phyloP scores from a whole-genome alignment of 179 eudicot species.

The Amaranthus tricolor region DNA sequence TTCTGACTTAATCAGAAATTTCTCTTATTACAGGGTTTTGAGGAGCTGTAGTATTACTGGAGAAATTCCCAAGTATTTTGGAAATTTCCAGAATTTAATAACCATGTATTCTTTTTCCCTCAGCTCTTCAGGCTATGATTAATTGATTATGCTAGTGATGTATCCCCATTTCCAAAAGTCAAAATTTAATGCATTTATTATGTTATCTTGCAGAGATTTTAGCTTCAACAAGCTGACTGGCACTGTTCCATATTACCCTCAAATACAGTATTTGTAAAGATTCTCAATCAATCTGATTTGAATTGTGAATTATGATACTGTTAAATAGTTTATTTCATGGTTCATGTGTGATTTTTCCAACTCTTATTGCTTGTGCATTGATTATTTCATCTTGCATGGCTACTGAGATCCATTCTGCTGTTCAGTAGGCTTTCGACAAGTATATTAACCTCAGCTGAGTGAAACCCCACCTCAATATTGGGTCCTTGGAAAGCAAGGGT shows the following conservation, averaged over 20 bases:
- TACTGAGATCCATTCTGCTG: neutral
- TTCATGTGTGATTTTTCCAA: neutral
- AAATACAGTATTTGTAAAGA: neutral
- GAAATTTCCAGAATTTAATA: constrained; percentile 2
- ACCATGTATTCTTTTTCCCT: constrained; percentile 22
- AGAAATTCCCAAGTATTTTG: constrained; percentile 23
- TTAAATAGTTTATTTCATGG: neutral
- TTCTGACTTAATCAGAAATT: neutral
- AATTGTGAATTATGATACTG: neutral
- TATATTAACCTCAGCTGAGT: too few relatives aligned
- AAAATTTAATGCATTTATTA: neutral
- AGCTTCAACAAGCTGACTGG: constrained; percentile 42
- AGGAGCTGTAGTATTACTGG: constrained; percentile 46
- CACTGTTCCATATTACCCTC: neutral
- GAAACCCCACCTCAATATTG: too few relatives aligned
- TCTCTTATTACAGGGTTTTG: constrained; percentile 31
- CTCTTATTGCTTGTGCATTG: neutral
- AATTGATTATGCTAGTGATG: neutral
- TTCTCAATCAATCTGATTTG: neutral
- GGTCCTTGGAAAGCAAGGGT: too few relatives aligned
- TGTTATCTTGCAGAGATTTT: constrained; percentile 34
- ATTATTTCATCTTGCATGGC: neutral
- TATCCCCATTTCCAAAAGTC: too few relatives aligned
- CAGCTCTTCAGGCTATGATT: neutral
- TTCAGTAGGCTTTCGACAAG: too few relatives aligned